These are phyloP conservation scores for Garcia nutans DNA, from an alignment of 345 rosid species.

Conservation along the genomic window DNA sequence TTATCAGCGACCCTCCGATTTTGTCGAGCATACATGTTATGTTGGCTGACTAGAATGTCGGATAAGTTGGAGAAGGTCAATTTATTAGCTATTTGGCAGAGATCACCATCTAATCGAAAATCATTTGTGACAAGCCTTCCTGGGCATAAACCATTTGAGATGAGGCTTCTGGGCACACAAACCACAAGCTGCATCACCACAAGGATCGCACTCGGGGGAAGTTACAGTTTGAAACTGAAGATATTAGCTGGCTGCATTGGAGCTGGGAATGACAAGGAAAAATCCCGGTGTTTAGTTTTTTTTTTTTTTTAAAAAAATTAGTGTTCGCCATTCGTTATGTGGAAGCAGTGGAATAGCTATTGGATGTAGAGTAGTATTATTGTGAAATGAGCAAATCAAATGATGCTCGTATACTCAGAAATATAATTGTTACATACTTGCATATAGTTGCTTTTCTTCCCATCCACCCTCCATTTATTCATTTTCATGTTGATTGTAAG, in stretches of 20 bases:
- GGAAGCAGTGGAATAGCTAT: constrained; percentile 28
- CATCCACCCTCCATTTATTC: neutral
- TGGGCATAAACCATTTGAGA: neutral
- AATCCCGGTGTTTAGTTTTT: neutral
- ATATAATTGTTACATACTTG: constrained; percentile 1
- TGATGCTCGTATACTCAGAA: constrained; percentile 17
- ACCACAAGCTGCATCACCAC: neutral
- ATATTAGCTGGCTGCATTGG: neutral
- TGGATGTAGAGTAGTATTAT: constrained; percentile 21
- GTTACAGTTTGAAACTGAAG: constrained; percentile 3
- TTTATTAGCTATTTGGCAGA: constrained; percentile 1
- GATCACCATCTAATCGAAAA: neutral
- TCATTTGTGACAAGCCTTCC: constrained; percentile 10
- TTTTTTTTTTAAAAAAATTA: constrained; percentile 2
- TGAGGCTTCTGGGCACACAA: neutral
- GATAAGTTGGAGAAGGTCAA: neutral
- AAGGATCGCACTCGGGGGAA: constrained; percentile 6
- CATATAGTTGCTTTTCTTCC: neutral
- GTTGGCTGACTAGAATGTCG: constrained; percentile 17
- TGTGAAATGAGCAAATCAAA: constrained; percentile 31
- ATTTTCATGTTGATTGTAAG: constrained; percentile 6
- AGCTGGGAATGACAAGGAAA: constrained; percentile 5
- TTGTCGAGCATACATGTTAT: constrained; percentile 34
- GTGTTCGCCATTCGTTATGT: constrained; percentile 31
- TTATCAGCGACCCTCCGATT: constrained; percentile 55